A percentile compares a stretch with the other conserved stretches of the same genome.
These are phyloP conservation scores for Porcisia hertigi DNA, from an alignment of 208 protist genomes.

Conservation along the genomic window DNA sequence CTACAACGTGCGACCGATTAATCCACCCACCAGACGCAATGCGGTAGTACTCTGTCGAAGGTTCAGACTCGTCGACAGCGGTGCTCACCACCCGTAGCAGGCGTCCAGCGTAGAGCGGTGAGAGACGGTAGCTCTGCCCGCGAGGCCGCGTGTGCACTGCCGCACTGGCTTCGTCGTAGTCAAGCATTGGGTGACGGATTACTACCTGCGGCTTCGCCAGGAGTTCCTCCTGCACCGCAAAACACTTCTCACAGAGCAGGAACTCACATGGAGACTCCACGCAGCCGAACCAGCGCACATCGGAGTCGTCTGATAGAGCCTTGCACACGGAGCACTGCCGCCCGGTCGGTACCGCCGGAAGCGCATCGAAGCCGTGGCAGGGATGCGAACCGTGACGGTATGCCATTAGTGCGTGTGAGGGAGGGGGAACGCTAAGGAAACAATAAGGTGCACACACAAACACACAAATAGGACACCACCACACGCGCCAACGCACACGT, in stretches of 20 bases:
- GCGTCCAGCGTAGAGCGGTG: slow-evolving; percentile 59
- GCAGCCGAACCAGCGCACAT: slow-evolving; percentile 66
- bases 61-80: slow-evolving; percentile 50
- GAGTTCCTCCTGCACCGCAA: slow-evolving; percentile 71
- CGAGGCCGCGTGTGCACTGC: slow-evolving; percentile 69
- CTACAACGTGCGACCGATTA: slow-evolving; percentile 62
- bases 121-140: slow-evolving; percentile 51
- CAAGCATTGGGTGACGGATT: slow-evolving; percentile 61
- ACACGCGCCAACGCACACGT: not conserved
- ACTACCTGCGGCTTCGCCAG: slow-evolving; percentile 63
- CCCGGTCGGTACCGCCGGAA: slow-evolving; percentile 5
- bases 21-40: slow-evolving; percentile 78
- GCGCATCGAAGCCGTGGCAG: slow-evolving; percentile 48
- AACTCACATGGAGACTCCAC: slow-evolving; percentile 43
- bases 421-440: not conserved
- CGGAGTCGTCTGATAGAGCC: slow-evolving; percentile 41
- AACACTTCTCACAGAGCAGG: slow-evolving; percentile 79
- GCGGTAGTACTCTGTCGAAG: slow-evolving; percentile 60
- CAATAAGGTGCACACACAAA: not conserved
- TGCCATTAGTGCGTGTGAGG: not conserved
- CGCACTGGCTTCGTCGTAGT: slow-evolving; percentile 46
- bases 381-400: slow-evolving; percentile 72
- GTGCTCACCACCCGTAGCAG: slow-evolving; percentile 72
- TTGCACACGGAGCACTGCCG: slow-evolving; percentile 67
- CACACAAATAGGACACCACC: not conserved